Percentiles rank a stretch among this genome's conserved stretches.
Evolutionary conservation across 2,329 filamentous ascomycete genomes (phyloP).

Genomic region (Penicillium sp.): DNA sequence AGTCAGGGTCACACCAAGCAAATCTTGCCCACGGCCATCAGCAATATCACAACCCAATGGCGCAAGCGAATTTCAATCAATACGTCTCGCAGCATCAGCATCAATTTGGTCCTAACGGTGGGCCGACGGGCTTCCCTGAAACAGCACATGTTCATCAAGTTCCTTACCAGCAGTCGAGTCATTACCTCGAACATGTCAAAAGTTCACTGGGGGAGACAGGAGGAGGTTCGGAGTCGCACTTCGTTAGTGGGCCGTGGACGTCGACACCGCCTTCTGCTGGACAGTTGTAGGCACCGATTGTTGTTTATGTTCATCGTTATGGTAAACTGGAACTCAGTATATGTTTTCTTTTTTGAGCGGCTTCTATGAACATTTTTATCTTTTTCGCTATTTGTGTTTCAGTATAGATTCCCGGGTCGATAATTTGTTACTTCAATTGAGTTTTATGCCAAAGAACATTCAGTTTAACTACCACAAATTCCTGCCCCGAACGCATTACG

Average conservation of each 20-base stretch:
- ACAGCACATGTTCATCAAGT: background rate
- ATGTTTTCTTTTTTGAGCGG: background rate
- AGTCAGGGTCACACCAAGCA: slow-evolving; percentile 2
- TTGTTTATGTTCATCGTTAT: background rate
- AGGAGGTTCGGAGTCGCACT: slow-evolving; percentile 27
- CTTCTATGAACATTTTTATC: background rate
- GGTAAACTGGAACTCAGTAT: background rate
- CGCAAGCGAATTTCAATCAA: slow-evolving; percentile 11
- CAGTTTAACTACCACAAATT: background rate
- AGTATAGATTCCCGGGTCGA: slow-evolving; percentile 5
- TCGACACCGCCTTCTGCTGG: slow-evolving; percentile 15
- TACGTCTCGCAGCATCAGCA: slow-evolving; percentile 15
- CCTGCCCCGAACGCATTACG: background rate
- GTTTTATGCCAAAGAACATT: background rate
- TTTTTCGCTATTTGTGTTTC: background rate
- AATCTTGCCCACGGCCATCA: background rate
- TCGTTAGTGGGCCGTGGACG: slow-evolving; percentile 33
- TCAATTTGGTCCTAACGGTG: background rate
- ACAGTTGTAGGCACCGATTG: background rate
- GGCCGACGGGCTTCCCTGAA: background rate
- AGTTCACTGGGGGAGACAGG: background rate
- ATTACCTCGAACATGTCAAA: background rate
- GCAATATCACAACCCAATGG: slow-evolving; percentile 15
- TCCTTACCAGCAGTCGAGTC: background rate
- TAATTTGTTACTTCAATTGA: background rate